Conservation (phyloP, 2,329 filamentous ascomycete species). For the Davidsoniella virescens region DNA sequence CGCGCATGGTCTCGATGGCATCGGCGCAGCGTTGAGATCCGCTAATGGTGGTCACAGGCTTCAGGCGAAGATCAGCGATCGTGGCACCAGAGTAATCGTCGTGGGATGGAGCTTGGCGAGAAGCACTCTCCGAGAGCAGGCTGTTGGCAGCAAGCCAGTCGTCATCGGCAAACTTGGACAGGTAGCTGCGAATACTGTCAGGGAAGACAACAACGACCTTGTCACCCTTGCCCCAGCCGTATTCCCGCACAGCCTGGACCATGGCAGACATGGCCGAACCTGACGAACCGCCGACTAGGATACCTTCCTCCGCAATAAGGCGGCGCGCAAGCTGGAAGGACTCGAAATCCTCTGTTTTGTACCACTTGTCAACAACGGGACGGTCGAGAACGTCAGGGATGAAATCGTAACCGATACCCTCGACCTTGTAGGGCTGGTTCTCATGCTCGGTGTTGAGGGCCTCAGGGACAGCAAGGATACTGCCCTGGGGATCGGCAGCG, state of each 20-base stretch:
- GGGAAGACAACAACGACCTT: slow-evolving; percentile 82
- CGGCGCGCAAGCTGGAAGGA: slow-evolving; percentile 82
- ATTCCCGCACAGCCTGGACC: slow-evolving; percentile 59
- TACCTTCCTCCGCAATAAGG: slow-evolving; percentile 83
- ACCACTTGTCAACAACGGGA: slow-evolving; percentile 75
- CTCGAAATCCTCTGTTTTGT: slow-evolving; percentile 89
- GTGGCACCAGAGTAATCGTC: slow-evolving; percentile 64
- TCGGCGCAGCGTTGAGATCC: slow-evolving; percentile 58
- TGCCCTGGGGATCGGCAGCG: slow-evolving; percentile 82
- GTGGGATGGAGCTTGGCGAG: slow-evolving; percentile 22
- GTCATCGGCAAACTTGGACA: slow-evolving; percentile 96
- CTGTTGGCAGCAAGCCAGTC: slow-evolving; percentile 97
- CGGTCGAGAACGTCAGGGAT: slow-evolving; percentile 85
- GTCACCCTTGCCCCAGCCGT: slow-evolving; percentile 65
- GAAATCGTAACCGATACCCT: slow-evolving; percentile 98
- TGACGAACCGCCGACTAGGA: slow-evolving; percentile 84
- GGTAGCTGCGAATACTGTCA: slow-evolving; percentile 92
- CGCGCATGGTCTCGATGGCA: slow-evolving; percentile 94
- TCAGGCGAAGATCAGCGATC: slow-evolving; percentile 68
- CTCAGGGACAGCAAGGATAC: slow-evolving; percentile 72
- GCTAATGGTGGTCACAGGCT: slow-evolving; percentile 78
- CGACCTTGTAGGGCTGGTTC: slow-evolving; percentile 88
- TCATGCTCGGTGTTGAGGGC: slow-evolving; percentile 61
- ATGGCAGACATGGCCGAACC: slow-evolving; percentile 80
- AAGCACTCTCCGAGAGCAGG: slow-evolving; percentile 41